A percentile compares a stretch with the other conserved stretches of the same genome.
phyloP scores from a whole-genome alignment of 345 rosid species.

The Eucalyptus erythrocorys region DNA sequence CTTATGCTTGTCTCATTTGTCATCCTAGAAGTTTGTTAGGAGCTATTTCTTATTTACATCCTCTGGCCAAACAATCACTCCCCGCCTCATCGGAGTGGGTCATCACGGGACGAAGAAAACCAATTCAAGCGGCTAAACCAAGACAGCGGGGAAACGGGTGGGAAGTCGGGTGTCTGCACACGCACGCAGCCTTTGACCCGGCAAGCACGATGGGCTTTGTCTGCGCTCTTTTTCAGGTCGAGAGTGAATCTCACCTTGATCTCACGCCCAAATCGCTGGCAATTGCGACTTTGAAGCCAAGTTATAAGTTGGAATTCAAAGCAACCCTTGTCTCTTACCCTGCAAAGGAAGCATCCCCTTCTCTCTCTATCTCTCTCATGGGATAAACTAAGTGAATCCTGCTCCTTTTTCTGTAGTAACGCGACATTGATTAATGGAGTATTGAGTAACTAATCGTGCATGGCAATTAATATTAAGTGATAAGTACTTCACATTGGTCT shows the following conservation, averaged over 20 bases:
- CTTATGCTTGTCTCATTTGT: neutral
- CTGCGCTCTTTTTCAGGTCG: neutral
- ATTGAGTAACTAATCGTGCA: neutral
- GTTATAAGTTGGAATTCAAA: neutral
- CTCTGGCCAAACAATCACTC: too few species aligned
- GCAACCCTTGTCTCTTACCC: neutral
- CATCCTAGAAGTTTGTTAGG: accelerated
- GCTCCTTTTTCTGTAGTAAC: neutral
- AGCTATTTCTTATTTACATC: too few species aligned
- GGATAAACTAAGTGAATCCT: neutral
- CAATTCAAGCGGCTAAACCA: neutral
- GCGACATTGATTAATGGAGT: neutral
- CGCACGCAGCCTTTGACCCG: neutral
- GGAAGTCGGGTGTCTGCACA: neutral
- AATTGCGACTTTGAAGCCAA: neutral
- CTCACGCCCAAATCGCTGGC: neutral
- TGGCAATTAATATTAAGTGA: neutral
- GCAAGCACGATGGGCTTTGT: neutral
- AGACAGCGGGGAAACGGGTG: neutral
- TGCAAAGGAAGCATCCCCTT: neutral
- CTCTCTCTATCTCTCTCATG: neutral
- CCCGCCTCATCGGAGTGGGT: accelerated
- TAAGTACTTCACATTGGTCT: neutral
- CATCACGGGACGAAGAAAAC: neutral
- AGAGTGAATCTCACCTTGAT: neutral